A percentile compares a stretch with the other conserved stretches of the same genome.
These are phyloP conservation scores for Hyaloscypha bicolor DNA, from an alignment of 495 filamentous ascomycete genomes.

Conservation along the genomic window DNA sequence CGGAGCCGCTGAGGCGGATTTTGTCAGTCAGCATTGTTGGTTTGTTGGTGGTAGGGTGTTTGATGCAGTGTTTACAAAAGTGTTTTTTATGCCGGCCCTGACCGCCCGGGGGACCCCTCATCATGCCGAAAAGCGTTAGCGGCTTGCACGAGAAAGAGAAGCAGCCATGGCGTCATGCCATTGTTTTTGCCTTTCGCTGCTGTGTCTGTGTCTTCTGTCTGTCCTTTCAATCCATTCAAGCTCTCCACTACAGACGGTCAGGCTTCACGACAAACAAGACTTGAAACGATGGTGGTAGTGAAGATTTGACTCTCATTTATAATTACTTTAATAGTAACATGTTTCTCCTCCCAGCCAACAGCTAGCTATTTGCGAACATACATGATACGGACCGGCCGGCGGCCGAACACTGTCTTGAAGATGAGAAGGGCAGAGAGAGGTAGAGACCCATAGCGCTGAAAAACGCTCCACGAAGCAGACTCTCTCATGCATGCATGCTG, in stretches of 20 bases:
- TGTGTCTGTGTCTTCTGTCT: background rate
- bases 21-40: constrained; percentile 41
- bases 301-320: constrained; percentile 8
- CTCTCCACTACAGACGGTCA: background rate
- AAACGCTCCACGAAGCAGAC: constrained; percentile 5
- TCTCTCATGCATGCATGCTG: constrained; percentile 22
- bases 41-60: background rate
- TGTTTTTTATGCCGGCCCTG: background rate
- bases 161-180: too few relatives aligned
- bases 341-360: background rate
- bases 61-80: background rate
- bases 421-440: constrained; percentile 10
- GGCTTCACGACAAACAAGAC: background rate
- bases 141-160: too few relatives aligned
- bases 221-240: background rate
- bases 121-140: background rate
- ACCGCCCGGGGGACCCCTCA: background rate
- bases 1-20: constrained; percentile 40
- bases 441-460: background rate
- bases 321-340: constrained; percentile 15
- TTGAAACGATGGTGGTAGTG: background rate
- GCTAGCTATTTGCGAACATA: constrained; percentile 9
- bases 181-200: too few relatives aligned
- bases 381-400: constrained; percentile 29
- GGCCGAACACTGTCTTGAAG: constrained; percentile 20